Evolutionary conservation across 345 rosid species (phyloP).

Genomic region (Psidium friedrichsthalianum): DNA sequence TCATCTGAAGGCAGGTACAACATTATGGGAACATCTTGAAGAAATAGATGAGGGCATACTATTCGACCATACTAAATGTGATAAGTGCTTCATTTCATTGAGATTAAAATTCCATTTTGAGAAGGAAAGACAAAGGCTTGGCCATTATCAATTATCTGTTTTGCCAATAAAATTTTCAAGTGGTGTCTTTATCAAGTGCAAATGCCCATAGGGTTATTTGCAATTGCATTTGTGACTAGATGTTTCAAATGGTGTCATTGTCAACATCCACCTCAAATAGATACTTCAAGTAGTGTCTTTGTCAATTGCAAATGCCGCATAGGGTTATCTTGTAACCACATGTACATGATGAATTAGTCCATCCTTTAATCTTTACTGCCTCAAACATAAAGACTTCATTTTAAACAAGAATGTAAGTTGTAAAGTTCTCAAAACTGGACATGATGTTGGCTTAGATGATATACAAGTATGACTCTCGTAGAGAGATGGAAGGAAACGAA

Average conservation of each 20-base stretch:
- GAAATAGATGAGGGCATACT: background rate
- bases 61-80: background rate
- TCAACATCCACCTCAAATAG: background rate
- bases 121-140: background rate
- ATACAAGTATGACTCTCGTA: background rate
- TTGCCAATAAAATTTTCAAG: background rate
- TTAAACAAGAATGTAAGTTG: background rate
- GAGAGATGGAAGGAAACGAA: background rate
- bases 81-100: background rate
- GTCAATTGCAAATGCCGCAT: background rate
- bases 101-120: background rate
- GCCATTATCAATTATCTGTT: background rate
- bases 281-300: background rate
- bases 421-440: background rate
- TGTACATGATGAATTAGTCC: background rate
- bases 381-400: background rate
- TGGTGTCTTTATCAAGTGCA: background rate
- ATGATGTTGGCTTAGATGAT: background rate
- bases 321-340: background rate
- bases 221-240: background rate
- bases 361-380: background rate
- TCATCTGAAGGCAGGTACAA: background rate
- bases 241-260: too few species aligned
- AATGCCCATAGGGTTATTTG: background rate
- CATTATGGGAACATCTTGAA: background rate